Conservation (phyloP, 352 stramenopile genomes). For the Pythium graminicola region DNA sequence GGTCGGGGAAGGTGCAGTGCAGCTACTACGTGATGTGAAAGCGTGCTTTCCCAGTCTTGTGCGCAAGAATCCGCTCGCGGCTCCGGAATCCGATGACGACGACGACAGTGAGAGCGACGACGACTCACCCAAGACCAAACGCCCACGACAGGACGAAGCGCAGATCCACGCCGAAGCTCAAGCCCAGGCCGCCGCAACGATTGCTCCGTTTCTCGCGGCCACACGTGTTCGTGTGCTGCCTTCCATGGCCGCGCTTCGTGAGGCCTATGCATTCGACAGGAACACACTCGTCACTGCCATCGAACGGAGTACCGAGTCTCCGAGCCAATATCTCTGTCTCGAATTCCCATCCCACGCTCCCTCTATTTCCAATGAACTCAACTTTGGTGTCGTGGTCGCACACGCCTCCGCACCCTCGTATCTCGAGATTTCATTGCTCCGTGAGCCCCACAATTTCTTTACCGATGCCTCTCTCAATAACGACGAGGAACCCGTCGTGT, state of each 20-base stretch:
- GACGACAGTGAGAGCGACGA: conserved; percentile 17
- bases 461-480: conserved; percentile 5
- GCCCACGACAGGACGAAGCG: background rate
- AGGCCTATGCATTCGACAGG: conserved; percentile 11
- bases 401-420: conserved; percentile 32
- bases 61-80: conserved; percentile 36
- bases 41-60: conserved; percentile 65
- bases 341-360: conserved; percentile 29
- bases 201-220: conserved; percentile 32
- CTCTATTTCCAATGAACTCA: conserved; percentile 17
- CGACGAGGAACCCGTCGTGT: conserved; percentile 31
- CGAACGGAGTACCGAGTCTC: background rate
- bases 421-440: conserved; percentile 51
- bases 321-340: conserved; percentile 49
- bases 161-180: background rate
- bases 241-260: conserved; percentile 24
- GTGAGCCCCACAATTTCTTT: conserved; percentile 21
- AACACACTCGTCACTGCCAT: background rate
- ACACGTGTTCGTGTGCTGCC: conserved; percentile 22
- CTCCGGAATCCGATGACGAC: conserved; percentile 29
- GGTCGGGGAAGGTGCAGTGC: conserved; percentile 45
- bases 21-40: conserved; percentile 44
- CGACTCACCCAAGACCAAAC: background rate
- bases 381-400: conserved; percentile 57
- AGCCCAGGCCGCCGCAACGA: background rate